Percentiles rank a stretch among this genome's conserved stretches.
phyloP scores from a whole-genome alignment of 2,329 filamentous ascomycete species.

The Volutella citrinella region DNA sequence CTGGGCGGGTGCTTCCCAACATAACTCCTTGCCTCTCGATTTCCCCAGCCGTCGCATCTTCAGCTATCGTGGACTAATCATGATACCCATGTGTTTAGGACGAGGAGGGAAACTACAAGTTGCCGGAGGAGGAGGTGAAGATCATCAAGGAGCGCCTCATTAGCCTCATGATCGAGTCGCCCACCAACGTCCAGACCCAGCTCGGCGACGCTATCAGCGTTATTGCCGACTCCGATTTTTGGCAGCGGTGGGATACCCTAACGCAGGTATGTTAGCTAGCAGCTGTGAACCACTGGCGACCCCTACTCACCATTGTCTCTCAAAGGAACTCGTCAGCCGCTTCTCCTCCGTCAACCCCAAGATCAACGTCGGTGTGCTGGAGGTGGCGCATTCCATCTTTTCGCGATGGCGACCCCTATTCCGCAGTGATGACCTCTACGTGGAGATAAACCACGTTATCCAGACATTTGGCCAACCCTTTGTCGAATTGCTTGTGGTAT shows the following conservation, averaged over 20 bases:
- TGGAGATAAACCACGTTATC: constrained; percentile 95
- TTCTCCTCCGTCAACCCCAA: constrained; percentile 78
- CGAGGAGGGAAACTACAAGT: constrained; percentile 90
- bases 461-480: constrained; percentile 81
- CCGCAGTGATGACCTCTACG: constrained; percentile 86
- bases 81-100: constrained; percentile 62
- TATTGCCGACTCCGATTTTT: constrained; percentile 98
- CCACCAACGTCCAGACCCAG: constrained; percentile 83
- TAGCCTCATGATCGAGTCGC: constrained; percentile 92
- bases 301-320: too few species aligned
- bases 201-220: constrained; percentile 95
- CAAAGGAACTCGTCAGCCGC: constrained; percentile 81
- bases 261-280: constrained; percentile 65
- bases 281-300: too few species aligned
- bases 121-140: constrained; percentile 75
- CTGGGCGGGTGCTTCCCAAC: too few species aligned
- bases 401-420: constrained; percentile 93
- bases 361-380: constrained; percentile 89
- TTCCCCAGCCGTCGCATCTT: constrained; percentile 5
- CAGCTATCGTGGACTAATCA: too few species aligned
- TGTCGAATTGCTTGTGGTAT: constrained; percentile 71
- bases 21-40: constrained; percentile 3
- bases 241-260: constrained; percentile 92
- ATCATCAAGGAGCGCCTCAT: constrained; percentile 96
- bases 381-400: constrained; percentile 98